A percentile compares a stretch with the other conserved stretches of the same genome.
phyloP scores from a whole-genome alignment of 2,329 filamentous ascomycete genomes.

The Allantophomopsis cytisporea region DNA sequence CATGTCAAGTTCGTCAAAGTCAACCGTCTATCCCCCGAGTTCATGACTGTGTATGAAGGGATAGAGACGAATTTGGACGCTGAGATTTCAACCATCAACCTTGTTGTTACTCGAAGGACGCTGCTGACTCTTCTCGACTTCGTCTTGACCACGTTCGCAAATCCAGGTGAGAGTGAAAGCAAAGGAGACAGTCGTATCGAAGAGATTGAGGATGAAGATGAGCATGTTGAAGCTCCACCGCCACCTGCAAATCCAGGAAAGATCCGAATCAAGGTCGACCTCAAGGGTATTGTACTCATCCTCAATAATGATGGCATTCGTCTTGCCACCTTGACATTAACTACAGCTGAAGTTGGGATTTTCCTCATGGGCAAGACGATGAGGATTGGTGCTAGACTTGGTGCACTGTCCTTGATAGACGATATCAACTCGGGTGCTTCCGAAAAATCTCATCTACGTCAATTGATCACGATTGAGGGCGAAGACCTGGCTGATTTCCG shows the following conservation, averaged over 20 bases:
- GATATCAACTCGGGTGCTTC: constrained; percentile 87
- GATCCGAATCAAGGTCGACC: constrained; percentile 69
- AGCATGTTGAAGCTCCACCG: constrained; percentile 22
- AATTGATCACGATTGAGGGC: constrained; percentile 88
- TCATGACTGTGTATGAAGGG: constrained; percentile 81
- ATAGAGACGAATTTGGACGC: constrained; percentile 89
- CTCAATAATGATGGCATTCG: constrained; percentile 96
- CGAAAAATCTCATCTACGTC: constrained; percentile 65
- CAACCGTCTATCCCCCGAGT: constrained; percentile 83
- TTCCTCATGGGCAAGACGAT: constrained; percentile 79
- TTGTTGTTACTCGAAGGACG: constrained; percentile 88
- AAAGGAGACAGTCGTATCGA: constrained; percentile 8
- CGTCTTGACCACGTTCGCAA: constrained; percentile 80
- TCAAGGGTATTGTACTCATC: constrained; percentile 88
- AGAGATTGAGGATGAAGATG: constrained; percentile 23
- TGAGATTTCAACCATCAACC: constrained; percentile 85
- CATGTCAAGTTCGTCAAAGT: constrained; percentile 82
- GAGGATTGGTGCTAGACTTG: constrained; percentile 75
- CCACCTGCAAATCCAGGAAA: constrained; percentile 7
- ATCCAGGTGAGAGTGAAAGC: constrained; percentile 25
- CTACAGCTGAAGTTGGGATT: constrained; percentile 81
- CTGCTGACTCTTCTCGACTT: constrained; percentile 89
- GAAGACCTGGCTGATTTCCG: constrained; percentile 93
- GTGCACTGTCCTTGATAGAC: constrained; percentile 78
- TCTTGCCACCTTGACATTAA: constrained; percentile 82